phyloP scores from a whole-genome alignment of 257 asterid species.

The Fraxinus pennsylvanica region DNA sequence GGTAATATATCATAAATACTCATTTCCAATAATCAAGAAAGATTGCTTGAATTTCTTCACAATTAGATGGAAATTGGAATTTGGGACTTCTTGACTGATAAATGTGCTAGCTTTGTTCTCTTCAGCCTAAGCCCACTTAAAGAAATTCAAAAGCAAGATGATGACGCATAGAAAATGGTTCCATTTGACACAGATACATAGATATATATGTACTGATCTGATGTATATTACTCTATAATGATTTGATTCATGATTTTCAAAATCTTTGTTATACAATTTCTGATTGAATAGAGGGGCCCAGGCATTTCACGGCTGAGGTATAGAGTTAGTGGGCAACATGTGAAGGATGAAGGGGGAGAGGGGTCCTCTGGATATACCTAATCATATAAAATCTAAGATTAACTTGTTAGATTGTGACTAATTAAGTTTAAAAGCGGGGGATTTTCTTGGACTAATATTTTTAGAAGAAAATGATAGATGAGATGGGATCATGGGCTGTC shows the following conservation, averaged over 20 bases:
- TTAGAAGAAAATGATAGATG: neutral
- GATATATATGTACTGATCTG: slow-evolving; percentile 32
- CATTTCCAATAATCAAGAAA: slow-evolving; percentile 4
- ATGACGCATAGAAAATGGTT: too few species aligned
- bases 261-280: slow-evolving; percentile 10
- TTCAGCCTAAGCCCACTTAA: neutral
- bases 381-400: slow-evolving; percentile 18
- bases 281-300: slow-evolving; percentile 23
- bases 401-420: slow-evolving; percentile 19
- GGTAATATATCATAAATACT: slow-evolving; percentile 24
- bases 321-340: slow-evolving; percentile 51
- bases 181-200: too few species aligned
- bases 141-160: slow-evolving; percentile 9
- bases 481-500: slow-evolving; percentile 32
- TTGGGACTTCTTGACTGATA: slow-evolving; percentile 2
- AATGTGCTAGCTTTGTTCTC: slow-evolving; percentile 4
- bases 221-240: slow-evolving; percentile 15
- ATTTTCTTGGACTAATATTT: neutral
- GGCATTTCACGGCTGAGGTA: slow-evolving; percentile 36
- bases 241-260: neutral
- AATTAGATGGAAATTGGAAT: neutral
- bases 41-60: neutral
- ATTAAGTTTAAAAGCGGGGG: neutral
- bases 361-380: slow-evolving; percentile 29
- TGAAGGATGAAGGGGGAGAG: slow-evolving; percentile 31